These are phyloP conservation scores for Phaffomyces opuntiae DNA, from an alignment of 805 yeast species.

Conservation along the genomic window DNA sequence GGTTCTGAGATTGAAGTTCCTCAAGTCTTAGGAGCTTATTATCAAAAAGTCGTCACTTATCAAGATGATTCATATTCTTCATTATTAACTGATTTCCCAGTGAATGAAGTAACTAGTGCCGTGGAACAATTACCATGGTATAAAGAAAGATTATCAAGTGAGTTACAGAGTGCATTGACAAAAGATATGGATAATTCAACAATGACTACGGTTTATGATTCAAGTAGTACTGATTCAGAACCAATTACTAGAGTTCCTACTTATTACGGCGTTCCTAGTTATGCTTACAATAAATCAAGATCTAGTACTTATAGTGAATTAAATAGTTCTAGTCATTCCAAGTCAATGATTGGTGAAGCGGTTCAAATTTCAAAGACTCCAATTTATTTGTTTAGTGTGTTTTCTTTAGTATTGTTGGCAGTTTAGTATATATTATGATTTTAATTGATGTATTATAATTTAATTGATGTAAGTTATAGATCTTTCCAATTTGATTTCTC, in stretches of 20 bases:
- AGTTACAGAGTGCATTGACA: background rate
- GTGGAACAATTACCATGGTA: conserved; percentile 24
- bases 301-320: background rate
- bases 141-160: conserved; percentile 16
- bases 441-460: too few species aligned
- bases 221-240: background rate
- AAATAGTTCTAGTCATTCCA: too few species aligned
- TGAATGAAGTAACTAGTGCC: conserved; percentile 9
- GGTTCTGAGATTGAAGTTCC: background rate
- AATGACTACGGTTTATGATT: background rate
- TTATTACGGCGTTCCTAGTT: background rate
- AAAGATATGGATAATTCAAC: background rate
- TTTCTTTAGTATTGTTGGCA: background rate
- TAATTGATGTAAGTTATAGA: conserved; percentile 26
- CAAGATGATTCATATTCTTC: conserved; percentile 23
- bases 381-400: background rate
- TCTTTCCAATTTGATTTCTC: conserved; percentile 73
- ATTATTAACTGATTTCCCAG: conserved; percentile 15
- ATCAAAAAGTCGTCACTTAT: conserved; percentile 5
- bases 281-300: conserved; percentile 4
- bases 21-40: background rate
- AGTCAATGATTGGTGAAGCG: background rate
- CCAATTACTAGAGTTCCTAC: background rate
- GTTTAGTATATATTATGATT: too few species aligned
- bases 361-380: background rate